phyloP scores from a whole-genome alignment of 306 rosid genomes.

The Prunus salicina region DNA sequence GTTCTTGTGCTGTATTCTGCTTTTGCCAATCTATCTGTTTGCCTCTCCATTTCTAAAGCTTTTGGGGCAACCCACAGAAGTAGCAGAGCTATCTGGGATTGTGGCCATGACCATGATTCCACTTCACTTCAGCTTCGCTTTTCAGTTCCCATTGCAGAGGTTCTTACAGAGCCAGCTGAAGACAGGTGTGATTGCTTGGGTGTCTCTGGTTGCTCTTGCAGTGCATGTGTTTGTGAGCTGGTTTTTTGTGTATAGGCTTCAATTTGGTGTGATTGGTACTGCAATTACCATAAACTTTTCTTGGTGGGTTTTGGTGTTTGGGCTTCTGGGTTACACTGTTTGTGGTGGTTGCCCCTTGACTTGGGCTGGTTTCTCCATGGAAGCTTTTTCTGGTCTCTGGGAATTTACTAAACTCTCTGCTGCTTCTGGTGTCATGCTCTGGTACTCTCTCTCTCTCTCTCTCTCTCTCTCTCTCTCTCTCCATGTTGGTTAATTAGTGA shows the following conservation, averaged over 20 bases:
- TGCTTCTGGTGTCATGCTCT: constrained; percentile 79
- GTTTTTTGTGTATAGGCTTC: constrained; percentile 51
- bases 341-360: constrained; percentile 70
- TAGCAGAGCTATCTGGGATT: constrained; percentile 52
- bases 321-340: constrained; percentile 40
- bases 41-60: constrained; percentile 53
- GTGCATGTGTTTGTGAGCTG: constrained; percentile 55
- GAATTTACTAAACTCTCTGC: constrained; percentile 69
- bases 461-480: background rate
- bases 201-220: constrained; percentile 34
- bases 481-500: too few species aligned
- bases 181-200: constrained; percentile 46
- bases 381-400: constrained; percentile 79
- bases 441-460: constrained; percentile 29
- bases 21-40: constrained; percentile 53
- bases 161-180: constrained; percentile 66
- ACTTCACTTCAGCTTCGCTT: constrained; percentile 56
- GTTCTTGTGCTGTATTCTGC: constrained; percentile 46
- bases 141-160: constrained; percentile 63
- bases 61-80: constrained; percentile 58
- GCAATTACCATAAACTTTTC: constrained; percentile 53
- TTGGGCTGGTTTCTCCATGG: constrained; percentile 75
- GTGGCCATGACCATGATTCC: constrained; percentile 55
- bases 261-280: constrained; percentile 55
- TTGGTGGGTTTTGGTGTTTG: constrained; percentile 64